Conservation (phyloP, 208 protist species). For the Wallacemonas sp. region DNA sequence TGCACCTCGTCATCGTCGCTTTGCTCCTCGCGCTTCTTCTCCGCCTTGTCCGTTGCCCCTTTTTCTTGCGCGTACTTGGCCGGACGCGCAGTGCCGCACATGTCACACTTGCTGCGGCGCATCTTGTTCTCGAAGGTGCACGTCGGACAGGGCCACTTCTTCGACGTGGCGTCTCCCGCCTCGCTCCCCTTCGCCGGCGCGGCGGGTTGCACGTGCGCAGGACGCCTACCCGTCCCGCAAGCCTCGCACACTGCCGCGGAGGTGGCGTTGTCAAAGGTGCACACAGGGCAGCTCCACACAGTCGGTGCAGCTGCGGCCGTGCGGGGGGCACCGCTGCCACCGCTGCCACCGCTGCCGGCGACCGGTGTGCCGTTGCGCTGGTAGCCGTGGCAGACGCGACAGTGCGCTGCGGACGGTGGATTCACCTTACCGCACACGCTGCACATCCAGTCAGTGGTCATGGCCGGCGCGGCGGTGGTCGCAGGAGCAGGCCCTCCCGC, state of each 20-base stretch:
- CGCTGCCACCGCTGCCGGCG: background rate
- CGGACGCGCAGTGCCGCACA: conserved; percentile 59
- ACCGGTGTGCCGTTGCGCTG: conserved; percentile 63
- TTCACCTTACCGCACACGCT: conserved; percentile 66
- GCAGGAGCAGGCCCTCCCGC: conserved; percentile 4
- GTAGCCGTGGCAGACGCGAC: conserved; percentile 56
- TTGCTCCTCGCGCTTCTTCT: conserved; percentile 34
- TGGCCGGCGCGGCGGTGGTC: background rate
- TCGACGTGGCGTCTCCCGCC: conserved; percentile 11
- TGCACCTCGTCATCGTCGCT: conserved; percentile 63
- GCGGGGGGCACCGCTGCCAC: background rate
- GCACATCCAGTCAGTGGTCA: conserved; percentile 45
- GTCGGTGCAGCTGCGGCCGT: conserved; percentile 12
- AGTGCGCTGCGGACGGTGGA: conserved; percentile 27
- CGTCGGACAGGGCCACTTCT: conserved; percentile 52
- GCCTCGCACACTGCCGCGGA: conserved; percentile 48
- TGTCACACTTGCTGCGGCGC: conserved; percentile 54
- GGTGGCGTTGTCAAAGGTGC: conserved; percentile 71
- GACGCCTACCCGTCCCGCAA: conserved; percentile 77
- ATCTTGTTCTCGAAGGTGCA: conserved; percentile 75
- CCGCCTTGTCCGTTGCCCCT: conserved; percentile 14
- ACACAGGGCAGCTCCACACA: conserved; percentile 72
- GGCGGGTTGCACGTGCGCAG: conserved; percentile 33
- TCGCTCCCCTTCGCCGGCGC: background rate
- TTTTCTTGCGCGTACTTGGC: conserved; percentile 32